Evolutionary conservation across 1,139 yeast genomes (phyloP).

Genomic region (Pichia sp.): DNA sequence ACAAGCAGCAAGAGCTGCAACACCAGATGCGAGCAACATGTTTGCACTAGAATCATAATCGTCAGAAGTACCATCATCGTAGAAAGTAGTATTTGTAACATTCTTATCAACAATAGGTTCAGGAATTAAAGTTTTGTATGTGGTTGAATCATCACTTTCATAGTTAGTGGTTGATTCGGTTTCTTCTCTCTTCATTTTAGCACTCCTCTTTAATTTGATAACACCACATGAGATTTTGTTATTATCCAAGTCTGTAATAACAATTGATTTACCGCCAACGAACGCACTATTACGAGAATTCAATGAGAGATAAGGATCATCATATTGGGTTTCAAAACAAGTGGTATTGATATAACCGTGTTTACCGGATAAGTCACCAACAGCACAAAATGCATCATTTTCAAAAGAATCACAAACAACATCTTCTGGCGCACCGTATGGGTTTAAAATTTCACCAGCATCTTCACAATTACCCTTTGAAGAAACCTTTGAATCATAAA

Average conservation of each 20-base stretch:
- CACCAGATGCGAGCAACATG: conserved; percentile 8
- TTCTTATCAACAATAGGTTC: conserved; percentile 3
- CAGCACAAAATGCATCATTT: conserved; percentile 47
- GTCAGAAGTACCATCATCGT: not conserved
- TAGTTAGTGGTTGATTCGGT: too few species aligned
- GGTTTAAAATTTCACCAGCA: conserved; percentile 47
- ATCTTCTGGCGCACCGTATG: conserved; percentile 34
- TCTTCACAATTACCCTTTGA: conserved; percentile 41
- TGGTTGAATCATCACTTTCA: not conserved
- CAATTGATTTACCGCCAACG: conserved; percentile 45
- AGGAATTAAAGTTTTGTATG: not conserved
- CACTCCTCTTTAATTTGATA: conserved; percentile 21
- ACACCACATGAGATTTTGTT: conserved; percentile 48
- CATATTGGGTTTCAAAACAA: conserved; percentile 46
- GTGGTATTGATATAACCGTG: conserved; percentile 54
- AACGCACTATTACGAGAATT: conserved; percentile 41
- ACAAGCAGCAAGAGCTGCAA: conserved; percentile 12
- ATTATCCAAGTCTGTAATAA: conserved; percentile 43
- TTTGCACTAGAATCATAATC: conserved; percentile 12
- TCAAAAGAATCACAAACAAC: conserved; percentile 30
- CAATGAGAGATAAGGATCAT: conserved; percentile 48
- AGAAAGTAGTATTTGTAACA: conserved; percentile 2
- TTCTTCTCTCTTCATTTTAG: conserved; percentile 5
- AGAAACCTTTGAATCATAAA: conserved; percentile 43
- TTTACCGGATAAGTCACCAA: conserved; percentile 58